These are phyloP conservation scores for Polyplosphaeria fusca DNA, from an alignment of 495 filamentous ascomycete genomes.

Conservation along the genomic window DNA sequence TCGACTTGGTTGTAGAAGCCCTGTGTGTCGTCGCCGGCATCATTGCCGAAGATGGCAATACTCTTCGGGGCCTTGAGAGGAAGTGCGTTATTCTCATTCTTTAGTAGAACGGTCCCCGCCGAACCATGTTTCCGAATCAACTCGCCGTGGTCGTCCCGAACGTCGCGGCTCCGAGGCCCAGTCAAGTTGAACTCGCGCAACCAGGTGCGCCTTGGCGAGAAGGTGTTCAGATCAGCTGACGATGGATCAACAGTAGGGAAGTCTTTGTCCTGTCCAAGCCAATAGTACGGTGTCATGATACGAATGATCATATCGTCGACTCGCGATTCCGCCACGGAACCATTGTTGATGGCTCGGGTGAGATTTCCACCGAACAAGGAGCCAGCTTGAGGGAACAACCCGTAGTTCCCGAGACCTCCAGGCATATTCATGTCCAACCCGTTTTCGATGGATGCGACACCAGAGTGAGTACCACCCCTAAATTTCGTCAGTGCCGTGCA, in stretches of 20 bases:
- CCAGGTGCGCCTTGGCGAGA: constrained; percentile 4
- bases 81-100: constrained; percentile 56
- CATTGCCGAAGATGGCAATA: constrained; percentile 61
- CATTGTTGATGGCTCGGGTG: constrained; percentile 33
- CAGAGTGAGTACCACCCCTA: constrained; percentile 30
- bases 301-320: constrained; percentile 39
- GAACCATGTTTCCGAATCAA: constrained; percentile 56
- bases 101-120: constrained; percentile 58
- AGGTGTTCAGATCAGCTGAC: constrained; percentile 13
- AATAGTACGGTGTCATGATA: constrained; percentile 41
- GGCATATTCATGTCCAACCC: constrained; percentile 41
- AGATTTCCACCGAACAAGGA: constrained; percentile 37
- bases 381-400: constrained; percentile 9
- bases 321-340: constrained; percentile 27
- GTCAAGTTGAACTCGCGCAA: constrained; percentile 10
- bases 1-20: constrained; percentile 26
- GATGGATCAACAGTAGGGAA: constrained; percentile 33
- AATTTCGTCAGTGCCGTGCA: too few relatives aligned
- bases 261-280: constrained; percentile 30
- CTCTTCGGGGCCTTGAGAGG: constrained; percentile 52
- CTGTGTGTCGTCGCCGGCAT: constrained; percentile 47
- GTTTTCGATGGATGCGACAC: constrained; percentile 18
- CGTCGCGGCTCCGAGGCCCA: constrained; percentile 39
- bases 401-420: constrained; percentile 22
- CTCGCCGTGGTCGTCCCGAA: constrained; percentile 49